Base-by-base conservation (phyloP, 2,329 filamentous ascomycete genomes). In the Aspergillus sp. region DNA sequence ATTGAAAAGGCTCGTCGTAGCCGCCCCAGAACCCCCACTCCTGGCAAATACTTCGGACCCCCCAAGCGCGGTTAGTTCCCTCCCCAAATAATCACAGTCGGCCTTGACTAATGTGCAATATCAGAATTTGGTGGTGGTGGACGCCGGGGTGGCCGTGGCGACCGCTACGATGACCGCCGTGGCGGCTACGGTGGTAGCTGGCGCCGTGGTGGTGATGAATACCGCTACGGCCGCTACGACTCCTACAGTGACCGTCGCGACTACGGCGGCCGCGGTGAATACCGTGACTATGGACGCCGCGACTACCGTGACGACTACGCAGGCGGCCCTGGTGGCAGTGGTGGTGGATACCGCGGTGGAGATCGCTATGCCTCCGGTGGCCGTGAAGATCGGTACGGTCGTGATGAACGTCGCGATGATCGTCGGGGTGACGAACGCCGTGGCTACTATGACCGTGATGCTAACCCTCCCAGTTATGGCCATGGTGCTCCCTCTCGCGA, bases 1-100 rank as follows among this genome's bases (percentile, higher is more conserved):
- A 98, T 99, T 66, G 95, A 99, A 83, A 99, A 98, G 85, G 95
- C 95, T 70, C 92, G 95, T 70, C 92, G 95, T 77, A 90, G 91
- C 73, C 90, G 92, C 66, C 95, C 95, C 69, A 90, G 95, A 72
- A 98, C 93, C 57, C 95, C 95, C 37, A 99, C 95, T 57, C 95
- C 95, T 49, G 95, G 95, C 80, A 98, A 98, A 82, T 99, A 99
- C 84, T 98, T 97, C 73, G 95, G 95, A 52, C 95, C 95, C 61
- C 95, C 95, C 64, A 99, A 99, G 87, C 86, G 95, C 83, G 93
- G 93, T 95, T 81, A 82, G 89, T 80, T 30, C 8, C 33, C 49
- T 15, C 13, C 13, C 3, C 2, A 45, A 6, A n/a, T 11, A 22
- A 12, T 5, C 41, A 17, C 20, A 9, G 17, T 33, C 11, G 42